Conservation (phyloP, 139 green algal genomes). For the Axilococcus clingmanii region DNA sequence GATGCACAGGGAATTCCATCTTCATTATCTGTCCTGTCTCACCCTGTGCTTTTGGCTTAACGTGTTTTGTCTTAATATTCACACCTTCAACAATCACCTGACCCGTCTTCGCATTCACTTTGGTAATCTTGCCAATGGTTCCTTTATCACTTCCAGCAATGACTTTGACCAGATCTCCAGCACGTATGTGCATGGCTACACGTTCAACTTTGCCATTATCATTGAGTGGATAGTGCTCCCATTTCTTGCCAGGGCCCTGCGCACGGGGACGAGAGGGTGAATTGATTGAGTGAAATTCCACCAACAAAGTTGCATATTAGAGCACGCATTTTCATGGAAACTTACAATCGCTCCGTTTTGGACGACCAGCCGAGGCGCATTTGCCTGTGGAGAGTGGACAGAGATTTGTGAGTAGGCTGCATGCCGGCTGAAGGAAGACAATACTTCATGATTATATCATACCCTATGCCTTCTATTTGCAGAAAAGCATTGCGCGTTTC, state of each 20-base stretch:
- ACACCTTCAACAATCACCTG: slow-evolving; percentile 82
- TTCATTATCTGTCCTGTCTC: slow-evolving; percentile 82
- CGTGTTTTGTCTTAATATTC: slow-evolving; percentile 88
- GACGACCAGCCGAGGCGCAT: too few relatives aligned
- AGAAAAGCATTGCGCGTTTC: too few relatives aligned
- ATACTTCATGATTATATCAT: too few relatives aligned
- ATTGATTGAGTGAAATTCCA: neutral
- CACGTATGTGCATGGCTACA: slow-evolving; percentile 78
- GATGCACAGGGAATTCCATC: slow-evolving; percentile 83
- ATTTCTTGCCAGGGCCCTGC: slow-evolving; percentile 75
- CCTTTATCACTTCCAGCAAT: slow-evolving; percentile 91
- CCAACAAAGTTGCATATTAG: neutral
- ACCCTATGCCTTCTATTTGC: too few relatives aligned
- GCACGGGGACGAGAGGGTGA: neutral
- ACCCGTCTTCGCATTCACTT: slow-evolving; percentile 63
- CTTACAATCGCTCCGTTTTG: too few relatives aligned
- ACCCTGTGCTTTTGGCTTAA: slow-evolving; percentile 44
- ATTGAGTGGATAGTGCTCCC: slow-evolving; percentile 66
- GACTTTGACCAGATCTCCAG: slow-evolving; percentile 82
- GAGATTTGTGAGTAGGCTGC: too few relatives aligned
- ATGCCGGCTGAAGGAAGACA: too few relatives aligned
- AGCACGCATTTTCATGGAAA: too few relatives aligned
- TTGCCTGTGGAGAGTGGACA: too few relatives aligned
- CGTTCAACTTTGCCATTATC: slow-evolving; percentile 71
- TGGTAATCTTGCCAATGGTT: slow-evolving; percentile 73